These are phyloP conservation scores for Ogataea zsoltii DNA, from an alignment of 805 yeast genomes.

Conservation along the genomic window DNA sequence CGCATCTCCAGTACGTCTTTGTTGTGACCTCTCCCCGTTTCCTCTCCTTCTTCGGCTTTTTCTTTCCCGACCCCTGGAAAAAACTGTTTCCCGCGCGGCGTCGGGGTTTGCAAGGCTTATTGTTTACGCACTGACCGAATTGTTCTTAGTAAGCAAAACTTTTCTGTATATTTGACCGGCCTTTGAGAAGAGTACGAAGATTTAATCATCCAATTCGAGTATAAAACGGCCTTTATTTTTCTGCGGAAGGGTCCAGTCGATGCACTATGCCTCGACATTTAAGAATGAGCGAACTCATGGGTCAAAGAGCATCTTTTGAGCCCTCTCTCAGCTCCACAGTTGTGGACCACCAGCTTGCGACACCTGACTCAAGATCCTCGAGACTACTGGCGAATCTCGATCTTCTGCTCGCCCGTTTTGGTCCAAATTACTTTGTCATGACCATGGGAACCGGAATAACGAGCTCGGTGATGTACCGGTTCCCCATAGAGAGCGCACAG, in stretches of 20 bases:
- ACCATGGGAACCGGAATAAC: conserved; percentile 89
- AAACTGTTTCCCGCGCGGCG: neutral
- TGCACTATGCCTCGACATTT: too few species aligned
- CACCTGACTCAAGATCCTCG: too few species aligned
- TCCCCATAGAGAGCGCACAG: conserved; percentile 57
- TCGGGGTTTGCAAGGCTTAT: neutral
- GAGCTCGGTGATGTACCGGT: conserved; percentile 56
- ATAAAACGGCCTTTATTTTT: too few species aligned
- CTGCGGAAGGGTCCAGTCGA: too few species aligned
- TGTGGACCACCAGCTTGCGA: too few species aligned
- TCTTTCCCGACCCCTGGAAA: neutral
- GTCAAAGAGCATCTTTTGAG: too few species aligned
- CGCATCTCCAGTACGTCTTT: too few species aligned
- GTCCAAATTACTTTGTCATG: conserved; percentile 65
- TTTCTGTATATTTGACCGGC: neutral
- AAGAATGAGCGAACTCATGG: too few species aligned
- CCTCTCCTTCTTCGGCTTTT: neutral
- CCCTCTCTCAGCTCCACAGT: too few species aligned
- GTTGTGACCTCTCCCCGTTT: neutral
- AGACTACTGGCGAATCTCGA: conserved; percentile 7
- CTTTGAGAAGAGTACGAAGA: neutral
- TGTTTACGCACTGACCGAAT: neutral
- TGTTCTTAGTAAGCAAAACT: neutral
- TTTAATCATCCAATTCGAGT: too few species aligned
- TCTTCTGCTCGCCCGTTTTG: conserved; percentile 30